A percentile compares a stretch with the other conserved stretches of the same genome.
Evolutionary conservation across 1,284 basidiomycete species (phyloP).

Genomic region (Garcileccinum viscosum): DNA sequence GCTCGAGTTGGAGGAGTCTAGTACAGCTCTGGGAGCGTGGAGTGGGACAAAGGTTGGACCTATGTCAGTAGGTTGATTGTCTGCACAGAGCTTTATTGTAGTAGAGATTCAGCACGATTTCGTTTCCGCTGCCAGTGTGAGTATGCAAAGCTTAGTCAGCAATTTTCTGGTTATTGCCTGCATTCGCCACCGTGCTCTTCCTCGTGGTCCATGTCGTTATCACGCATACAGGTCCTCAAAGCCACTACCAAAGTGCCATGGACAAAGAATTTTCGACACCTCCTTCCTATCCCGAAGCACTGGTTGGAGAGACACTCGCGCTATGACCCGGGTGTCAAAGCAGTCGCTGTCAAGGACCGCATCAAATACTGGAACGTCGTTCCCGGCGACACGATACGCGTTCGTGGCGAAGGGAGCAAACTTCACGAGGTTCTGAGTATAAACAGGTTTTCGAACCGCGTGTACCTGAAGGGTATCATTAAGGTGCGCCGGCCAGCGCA

Average conservation of each 20-base stretch:
- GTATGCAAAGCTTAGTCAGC: conserved; percentile 30
- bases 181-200: neutral
- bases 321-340: conserved; percentile 48
- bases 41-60: conserved; percentile 36
- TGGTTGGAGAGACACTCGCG: conserved; percentile 42
- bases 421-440: conserved; percentile 75
- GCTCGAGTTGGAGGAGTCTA: conserved; percentile 75
- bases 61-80: conserved; percentile 29
- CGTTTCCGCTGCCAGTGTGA: too few species aligned
- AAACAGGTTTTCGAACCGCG: conserved; percentile 74
- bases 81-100: conserved; percentile 10
- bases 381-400: conserved; percentile 78
- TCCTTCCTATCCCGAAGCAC: conserved; percentile 59
- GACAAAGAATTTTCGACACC: conserved; percentile 70
- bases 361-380: conserved; percentile 87
- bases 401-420: conserved; percentile 67
- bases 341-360: conserved; percentile 66
- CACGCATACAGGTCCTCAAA: conserved; percentile 47
- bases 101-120: neutral
- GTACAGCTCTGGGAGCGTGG: conserved; percentile 55
- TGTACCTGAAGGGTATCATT: conserved; percentile 64
- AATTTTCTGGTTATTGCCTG: neutral
- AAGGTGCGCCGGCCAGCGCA: conserved; percentile 45
- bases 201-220: conserved; percentile 40
- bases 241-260: conserved; percentile 59